Conservation (phyloP, 2,329 filamentous ascomycete species). For the Cryphonectria japonica region DNA sequence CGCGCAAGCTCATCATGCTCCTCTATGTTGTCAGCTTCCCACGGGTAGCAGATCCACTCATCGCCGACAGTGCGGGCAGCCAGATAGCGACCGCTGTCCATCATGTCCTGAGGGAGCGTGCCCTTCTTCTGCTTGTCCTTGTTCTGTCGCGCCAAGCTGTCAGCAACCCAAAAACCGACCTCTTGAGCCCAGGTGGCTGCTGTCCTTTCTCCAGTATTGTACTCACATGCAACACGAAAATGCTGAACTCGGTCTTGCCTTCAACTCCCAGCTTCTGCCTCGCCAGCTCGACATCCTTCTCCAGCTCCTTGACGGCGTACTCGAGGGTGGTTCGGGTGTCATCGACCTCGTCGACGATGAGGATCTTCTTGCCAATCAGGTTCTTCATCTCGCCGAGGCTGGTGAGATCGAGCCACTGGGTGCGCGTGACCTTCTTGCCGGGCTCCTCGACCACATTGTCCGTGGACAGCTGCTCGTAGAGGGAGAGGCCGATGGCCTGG, state of each 20-base stretch:
- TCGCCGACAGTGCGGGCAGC: conserved; percentile 89
- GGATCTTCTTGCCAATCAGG: conserved; percentile 85
- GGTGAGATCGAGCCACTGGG: conserved; percentile 94
- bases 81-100: conserved; percentile 72
- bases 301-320: conserved; percentile 88
- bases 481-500: conserved; percentile 95
- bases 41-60: conserved; percentile 98
- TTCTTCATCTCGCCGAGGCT: conserved; percentile 83
- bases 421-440: conserved; percentile 93
- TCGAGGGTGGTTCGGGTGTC: conserved; percentile 93
- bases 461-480: conserved; percentile 82
- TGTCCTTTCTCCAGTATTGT: not conserved
- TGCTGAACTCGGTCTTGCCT: conserved; percentile 83
- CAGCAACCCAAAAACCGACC: not conserved
- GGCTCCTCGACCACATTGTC: conserved; percentile 69
- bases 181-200: not conserved
- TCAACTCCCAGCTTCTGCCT: conserved; percentile 63
- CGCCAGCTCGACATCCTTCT: conserved; percentile 90
- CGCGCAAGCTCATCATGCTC: conserved; percentile 79
- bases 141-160: conserved; percentile 60
- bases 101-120: conserved; percentile 75
- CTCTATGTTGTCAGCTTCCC: conserved; percentile 94
- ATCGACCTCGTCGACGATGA: conserved; percentile 95
- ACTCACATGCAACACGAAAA: conserved; percentile 92
- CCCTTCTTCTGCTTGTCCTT: conserved; percentile 98